phyloP scores from a whole-genome alignment of 2,329 filamentous ascomycete genomes.

The Fusarium haematococcum region DNA sequence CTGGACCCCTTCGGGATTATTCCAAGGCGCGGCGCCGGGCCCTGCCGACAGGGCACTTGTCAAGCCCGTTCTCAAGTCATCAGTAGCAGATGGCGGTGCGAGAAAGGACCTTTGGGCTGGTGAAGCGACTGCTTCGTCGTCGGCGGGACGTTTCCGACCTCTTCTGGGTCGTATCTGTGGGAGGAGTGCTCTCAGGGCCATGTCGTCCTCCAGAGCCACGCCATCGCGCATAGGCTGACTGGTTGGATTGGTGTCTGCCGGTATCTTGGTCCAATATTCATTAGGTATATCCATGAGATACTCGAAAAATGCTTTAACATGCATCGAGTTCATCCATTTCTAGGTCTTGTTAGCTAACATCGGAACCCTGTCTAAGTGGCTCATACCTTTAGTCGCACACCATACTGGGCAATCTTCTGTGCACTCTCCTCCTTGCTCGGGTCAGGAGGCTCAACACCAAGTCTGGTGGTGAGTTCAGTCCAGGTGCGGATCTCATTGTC shows the following conservation, averaged over 20 bases:
- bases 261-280: slow-evolving; percentile 83
- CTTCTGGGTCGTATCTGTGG: slow-evolving; percentile 77
- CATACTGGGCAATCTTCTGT: slow-evolving; percentile 96
- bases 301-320: slow-evolving; percentile 94
- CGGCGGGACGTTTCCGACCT: slow-evolving; percentile 73
- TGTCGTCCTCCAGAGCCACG: slow-evolving; percentile 86
- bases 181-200: slow-evolving; percentile 85
- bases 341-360: slow-evolving; percentile 47
- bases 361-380: slow-evolving; percentile 4
- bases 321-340: slow-evolving; percentile 98
- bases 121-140: slow-evolving; percentile 63
- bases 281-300: slow-evolving; percentile 84
- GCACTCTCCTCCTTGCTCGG: slow-evolving; percentile 86
- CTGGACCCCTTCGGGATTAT: slow-evolving; percentile 47
- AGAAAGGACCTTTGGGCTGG: slow-evolving; percentile 72
- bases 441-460: slow-evolving; percentile 90
- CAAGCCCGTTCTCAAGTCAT: slow-evolving; percentile 48
- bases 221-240: slow-evolving; percentile 79
- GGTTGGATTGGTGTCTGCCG: slow-evolving; percentile 71
- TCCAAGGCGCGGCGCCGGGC: slow-evolving; percentile 51
- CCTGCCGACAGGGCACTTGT: slow-evolving; percentile 63
- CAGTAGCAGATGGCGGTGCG: slow-evolving; percentile 62
- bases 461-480: slow-evolving; percentile 85
- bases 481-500: slow-evolving; percentile 90
- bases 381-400: slow-evolving; percentile 85